phyloP scores from a whole-genome alignment of 495 filamentous ascomycete species.

The Penicillium chermesinum region DNA sequence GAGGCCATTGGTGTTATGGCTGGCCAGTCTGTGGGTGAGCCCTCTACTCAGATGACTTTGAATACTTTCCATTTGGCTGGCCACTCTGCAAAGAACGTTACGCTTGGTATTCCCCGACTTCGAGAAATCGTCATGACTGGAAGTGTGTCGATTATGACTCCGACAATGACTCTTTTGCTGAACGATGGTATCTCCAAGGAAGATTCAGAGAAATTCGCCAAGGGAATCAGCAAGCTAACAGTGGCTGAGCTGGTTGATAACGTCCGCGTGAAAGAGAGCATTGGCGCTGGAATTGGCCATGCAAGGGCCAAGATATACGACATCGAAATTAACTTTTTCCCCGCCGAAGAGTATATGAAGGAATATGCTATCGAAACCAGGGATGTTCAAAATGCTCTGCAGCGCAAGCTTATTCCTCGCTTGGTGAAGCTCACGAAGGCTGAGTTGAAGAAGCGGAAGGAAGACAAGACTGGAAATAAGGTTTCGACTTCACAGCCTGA shows the following conservation, averaged over 20 bases:
- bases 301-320: constrained; percentile 76
- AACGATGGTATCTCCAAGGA: constrained; percentile 65
- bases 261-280: constrained; percentile 69
- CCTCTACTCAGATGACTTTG: constrained; percentile 98
- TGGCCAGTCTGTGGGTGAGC: constrained; percentile 93
- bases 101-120: constrained; percentile 92
- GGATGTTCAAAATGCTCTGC: constrained; percentile 74
- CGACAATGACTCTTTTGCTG: constrained; percentile 81
- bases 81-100: constrained; percentile 98
- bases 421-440: constrained; percentile 63
- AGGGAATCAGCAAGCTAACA: constrained; percentile 84
- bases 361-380: constrained; percentile 76
- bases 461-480: constrained; percentile 54
- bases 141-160: constrained; percentile 78
- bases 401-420: constrained; percentile 67
- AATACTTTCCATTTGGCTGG: constrained; percentile 99
- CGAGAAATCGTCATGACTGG: constrained; percentile 99
- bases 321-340: constrained; percentile 78
- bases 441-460: constrained; percentile 73
- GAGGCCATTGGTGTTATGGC: constrained; percentile 98
- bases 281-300: constrained; percentile 61
- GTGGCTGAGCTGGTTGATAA: constrained; percentile 83
- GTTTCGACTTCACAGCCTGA: constrained; percentile 68
- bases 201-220: constrained; percentile 76
- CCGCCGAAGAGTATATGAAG: constrained; percentile 69